phyloP scores from a whole-genome alignment of 768 basidiomycete genomes.

The Lactarius hengduanensis region DNA sequence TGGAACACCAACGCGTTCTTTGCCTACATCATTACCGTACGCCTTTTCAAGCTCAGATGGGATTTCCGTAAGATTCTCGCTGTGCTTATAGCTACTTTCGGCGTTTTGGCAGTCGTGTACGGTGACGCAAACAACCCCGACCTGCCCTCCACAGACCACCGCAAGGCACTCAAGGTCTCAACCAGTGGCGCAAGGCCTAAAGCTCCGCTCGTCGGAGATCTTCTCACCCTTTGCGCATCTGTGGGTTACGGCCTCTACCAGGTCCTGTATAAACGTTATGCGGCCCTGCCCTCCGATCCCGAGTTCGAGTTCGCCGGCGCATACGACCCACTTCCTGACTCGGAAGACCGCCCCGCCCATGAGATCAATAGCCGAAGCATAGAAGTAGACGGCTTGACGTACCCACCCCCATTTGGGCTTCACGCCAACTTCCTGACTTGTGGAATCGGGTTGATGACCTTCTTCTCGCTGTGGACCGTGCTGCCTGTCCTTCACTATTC shows the following conservation, averaged over 20 bases:
- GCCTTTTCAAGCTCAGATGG: conserved; percentile 62
- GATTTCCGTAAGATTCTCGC: conserved; percentile 62
- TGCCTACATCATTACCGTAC: conserved; percentile 83
- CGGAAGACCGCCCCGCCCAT: conserved; percentile 36
- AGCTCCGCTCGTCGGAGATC: conserved; percentile 67
- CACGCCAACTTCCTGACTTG: conserved; percentile 82
- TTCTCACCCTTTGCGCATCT: conserved; percentile 70
- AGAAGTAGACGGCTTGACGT: conserved; percentile 31
- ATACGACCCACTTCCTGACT: conserved; percentile 47
- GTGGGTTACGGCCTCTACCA: conserved; percentile 75
- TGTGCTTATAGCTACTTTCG: conserved; percentile 76
- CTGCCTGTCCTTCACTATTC: conserved; percentile 70
- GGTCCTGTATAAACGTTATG: conserved; percentile 81
- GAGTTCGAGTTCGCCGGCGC: conserved; percentile 44
- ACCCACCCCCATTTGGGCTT: conserved; percentile 77
- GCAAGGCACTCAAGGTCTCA: conserved; percentile 17
- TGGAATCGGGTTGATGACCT: conserved; percentile 74
- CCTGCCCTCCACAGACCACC: conserved; percentile 18
- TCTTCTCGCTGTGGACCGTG: conserved; percentile 74
- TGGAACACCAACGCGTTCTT: conserved; percentile 93
- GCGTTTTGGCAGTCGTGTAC: conserved; percentile 80
- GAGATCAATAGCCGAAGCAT: conserved; percentile 28
- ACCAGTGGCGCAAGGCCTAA: conserved; percentile 34
- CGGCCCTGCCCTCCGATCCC: conserved; percentile 64
- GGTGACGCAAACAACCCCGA: conserved; percentile 48